These are phyloP conservation scores for Corynespora cassiicola DNA, from an alignment of 2,329 filamentous ascomycete species.

Conservation along the genomic window DNA sequence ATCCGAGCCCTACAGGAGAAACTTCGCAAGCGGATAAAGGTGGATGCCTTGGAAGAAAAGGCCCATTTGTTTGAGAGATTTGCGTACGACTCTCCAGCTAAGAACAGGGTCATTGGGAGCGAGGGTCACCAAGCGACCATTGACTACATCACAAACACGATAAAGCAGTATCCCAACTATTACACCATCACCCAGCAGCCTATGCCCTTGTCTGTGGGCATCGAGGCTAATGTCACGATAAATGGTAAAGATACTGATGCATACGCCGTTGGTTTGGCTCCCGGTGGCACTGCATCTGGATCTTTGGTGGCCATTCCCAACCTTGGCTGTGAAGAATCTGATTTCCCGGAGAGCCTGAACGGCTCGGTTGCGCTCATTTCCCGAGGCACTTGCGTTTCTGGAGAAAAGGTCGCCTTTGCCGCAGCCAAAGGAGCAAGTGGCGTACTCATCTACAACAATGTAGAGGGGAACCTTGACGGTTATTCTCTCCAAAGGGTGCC, in stretches of 20 bases:
- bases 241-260: slow-evolving; percentile 36
- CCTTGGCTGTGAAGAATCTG: slow-evolving; percentile 51
- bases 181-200: slow-evolving; percentile 45
- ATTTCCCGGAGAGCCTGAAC: slow-evolving; percentile 65
- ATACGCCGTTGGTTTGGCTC: slow-evolving; percentile 35
- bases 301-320: slow-evolving; percentile 40
- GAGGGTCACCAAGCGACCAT: slow-evolving; percentile 49
- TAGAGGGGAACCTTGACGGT: slow-evolving; percentile 60
- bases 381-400: slow-evolving; percentile 75
- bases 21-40: slow-evolving; percentile 29
- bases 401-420: slow-evolving; percentile 72
- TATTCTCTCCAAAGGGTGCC: slow-evolving; percentile 54
- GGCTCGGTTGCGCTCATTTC: slow-evolving; percentile 74
- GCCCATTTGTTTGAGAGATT: slow-evolving; percentile 44
- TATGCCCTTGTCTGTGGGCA: slow-evolving; percentile 27
- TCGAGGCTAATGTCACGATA: slow-evolving; percentile 33
- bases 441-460: slow-evolving; percentile 75
- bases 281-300: slow-evolving; percentile 36
- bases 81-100: slow-evolving; percentile 46
- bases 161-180: slow-evolving; percentile 41
- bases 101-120: slow-evolving; percentile 50
- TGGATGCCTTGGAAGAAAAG: slow-evolving; percentile 33
- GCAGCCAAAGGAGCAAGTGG: slow-evolving; percentile 64
- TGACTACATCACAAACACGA: slow-evolving; percentile 41
- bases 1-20: slow-evolving; percentile 19